phyloP scores from a whole-genome alignment of 306 rosid species.

The Cicer bijugum region DNA sequence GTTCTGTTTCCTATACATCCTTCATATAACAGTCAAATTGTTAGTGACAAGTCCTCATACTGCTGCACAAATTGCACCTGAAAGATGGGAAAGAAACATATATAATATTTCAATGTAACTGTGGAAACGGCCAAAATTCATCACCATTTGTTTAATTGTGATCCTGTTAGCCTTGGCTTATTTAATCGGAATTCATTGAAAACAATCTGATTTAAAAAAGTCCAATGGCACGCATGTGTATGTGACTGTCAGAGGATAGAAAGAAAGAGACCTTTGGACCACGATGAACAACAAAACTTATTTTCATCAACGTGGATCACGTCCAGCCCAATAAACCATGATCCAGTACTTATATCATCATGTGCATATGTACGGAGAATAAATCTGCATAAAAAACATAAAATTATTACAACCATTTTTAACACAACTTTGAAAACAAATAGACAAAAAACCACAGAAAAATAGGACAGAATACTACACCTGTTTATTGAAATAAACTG shows the following conservation, averaged over 20 bases:
- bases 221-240: slow-evolving; percentile 3
- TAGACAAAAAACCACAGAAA: not conserved
- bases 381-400: slow-evolving; percentile 51
- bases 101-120: slow-evolving; percentile 35
- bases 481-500: slow-evolving; percentile 70
- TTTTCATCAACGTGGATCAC: slow-evolving; percentile 59
- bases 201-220: slow-evolving; percentile 7
- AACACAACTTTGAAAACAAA: not conserved
- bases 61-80: slow-evolving; percentile 73
- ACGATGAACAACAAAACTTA: slow-evolving; percentile 70
- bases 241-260: slow-evolving; percentile 28
- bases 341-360: slow-evolving; percentile 70
- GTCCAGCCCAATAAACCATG: slow-evolving; percentile 82
- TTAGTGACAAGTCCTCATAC: slow-evolving; percentile 49
- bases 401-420: slow-evolving; percentile 30
- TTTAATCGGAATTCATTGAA: not conserved
- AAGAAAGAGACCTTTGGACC: slow-evolving; percentile 60
- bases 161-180: not conserved
- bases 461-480: slow-evolving; percentile 40
- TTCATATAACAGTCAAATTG: slow-evolving; percentile 16
- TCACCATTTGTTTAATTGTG: slow-evolving; percentile 5
- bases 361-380: slow-evolving; percentile 71
- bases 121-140: slow-evolving; percentile 23
- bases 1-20: slow-evolving; percentile 38
- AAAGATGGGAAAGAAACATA: slow-evolving; percentile 35